Conservation (phyloP, 192 early-diverging fungal species). For the Pecoramyces ruminantium region DNA sequence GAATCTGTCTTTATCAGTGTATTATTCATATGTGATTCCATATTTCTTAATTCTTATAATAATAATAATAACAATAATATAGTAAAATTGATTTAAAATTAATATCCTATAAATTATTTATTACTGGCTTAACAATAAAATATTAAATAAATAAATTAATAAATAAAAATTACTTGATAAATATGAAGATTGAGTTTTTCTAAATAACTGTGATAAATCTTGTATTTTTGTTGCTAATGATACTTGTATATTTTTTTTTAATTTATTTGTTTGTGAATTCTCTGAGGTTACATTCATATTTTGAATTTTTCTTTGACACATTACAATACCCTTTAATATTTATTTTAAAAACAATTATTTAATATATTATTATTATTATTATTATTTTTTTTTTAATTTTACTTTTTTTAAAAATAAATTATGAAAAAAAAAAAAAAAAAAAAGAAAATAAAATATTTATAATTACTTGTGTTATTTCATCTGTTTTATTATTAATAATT, state of each 20-base stretch:
- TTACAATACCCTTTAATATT: background rate
- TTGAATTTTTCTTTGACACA: slow-evolving; percentile 60
- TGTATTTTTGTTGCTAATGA: slow-evolving; percentile 79
- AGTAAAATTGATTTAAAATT: no score
- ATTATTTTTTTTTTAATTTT: no score
- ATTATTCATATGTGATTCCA: background rate
- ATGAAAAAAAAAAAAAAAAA: no score
- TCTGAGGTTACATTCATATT: slow-evolving; percentile 35
- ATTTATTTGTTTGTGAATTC: slow-evolving; percentile 20
- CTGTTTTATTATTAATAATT: slow-evolving; percentile 19
- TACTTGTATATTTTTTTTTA: slow-evolving; percentile 74
- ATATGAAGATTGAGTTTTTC: slow-evolving; percentile 76
- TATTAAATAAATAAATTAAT: no score
- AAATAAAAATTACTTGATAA: slow-evolving; percentile 47
- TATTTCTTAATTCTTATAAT: background rate
- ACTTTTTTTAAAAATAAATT: no score
- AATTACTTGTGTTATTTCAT: slow-evolving; percentile 67
- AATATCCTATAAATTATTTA: no score
- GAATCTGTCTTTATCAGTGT: background rate
- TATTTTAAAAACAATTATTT: no score
- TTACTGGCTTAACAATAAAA: no score
- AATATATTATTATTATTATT: no score
- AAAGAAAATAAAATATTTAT: slow-evolving; percentile 3
- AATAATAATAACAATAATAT: background rate
- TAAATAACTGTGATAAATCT: slow-evolving; percentile 58